Base-by-base conservation (phyloP, 2,329 filamentous ascomycete species). In the Volutella citrinella region DNA sequence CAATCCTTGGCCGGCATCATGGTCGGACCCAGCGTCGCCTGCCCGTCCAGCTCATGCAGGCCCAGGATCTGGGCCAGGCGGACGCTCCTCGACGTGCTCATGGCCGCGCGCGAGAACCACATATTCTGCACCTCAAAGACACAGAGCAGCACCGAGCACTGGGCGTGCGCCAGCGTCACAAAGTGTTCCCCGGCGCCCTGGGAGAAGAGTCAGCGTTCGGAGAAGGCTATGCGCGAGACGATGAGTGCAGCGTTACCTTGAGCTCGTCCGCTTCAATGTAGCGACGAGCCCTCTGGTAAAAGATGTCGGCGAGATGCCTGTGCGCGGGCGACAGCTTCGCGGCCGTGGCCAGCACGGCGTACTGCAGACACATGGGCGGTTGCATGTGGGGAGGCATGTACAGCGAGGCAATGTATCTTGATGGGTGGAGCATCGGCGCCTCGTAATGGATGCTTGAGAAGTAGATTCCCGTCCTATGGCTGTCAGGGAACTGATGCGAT, bases 91-190 rank as follows among this genome's bases (percentile, higher is more conserved):
- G 87, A 84, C 5, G 78, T 74, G 39, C 84, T 94, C 67, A 93
- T 77, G 67, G 87, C 89, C 2, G 88, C 86, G 35, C 87, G 72
- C 1, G 87, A 86, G 48, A 95, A 94, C 58, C 80, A 81, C 70
- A 93, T 83, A 46, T 76, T 75, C 52, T 84, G 87, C 45, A 89
- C 91, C 56, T 95, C 89, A 49, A 88, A 87, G 2, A 73, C 77
- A 3, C 76, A 70, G 25, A 88, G 73, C 3, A 94, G 64, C 2
- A 74, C 66, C 84, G 86, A 94, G 1, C 83, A 71, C 56, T 95
- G 89, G 11, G 81, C 83, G 52, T 91, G 83, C 5, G 76, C 73
- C 12, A 94, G 56, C 2, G 79, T 86, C 13, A 55, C 37, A 24
- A 52, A 51, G n/a, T 46, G 38, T 18, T 52, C 42, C 11, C 52